A percentile compares a stretch with the other conserved stretches of the same genome.
These are phyloP conservation scores for Ambrosiella cleistominuta DNA, from an alignment of 2,329 filamentous ascomycete genomes.

Conservation along the genomic window DNA sequence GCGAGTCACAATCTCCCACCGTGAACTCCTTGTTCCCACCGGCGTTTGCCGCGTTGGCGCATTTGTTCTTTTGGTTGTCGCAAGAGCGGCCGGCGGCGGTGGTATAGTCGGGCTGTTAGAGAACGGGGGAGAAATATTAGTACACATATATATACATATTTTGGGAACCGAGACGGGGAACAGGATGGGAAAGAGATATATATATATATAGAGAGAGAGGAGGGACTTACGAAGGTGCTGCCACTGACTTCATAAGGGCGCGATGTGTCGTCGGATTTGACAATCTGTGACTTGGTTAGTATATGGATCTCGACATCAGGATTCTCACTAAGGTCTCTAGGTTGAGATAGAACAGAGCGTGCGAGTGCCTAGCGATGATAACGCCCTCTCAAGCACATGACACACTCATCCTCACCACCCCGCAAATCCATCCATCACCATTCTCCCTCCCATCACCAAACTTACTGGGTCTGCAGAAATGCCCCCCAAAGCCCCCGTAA, in stretches of 20 bases:
- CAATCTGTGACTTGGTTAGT: constrained; percentile 19
- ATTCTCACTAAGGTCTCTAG: no score
- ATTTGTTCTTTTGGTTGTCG: constrained; percentile 32
- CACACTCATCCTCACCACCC: not conserved
- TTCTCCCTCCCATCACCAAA: not conserved
- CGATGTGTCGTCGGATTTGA: constrained; percentile 22
- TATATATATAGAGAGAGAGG: not conserved
- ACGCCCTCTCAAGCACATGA: not conserved
- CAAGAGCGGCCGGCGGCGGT: constrained; percentile 27
- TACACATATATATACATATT: not conserved
- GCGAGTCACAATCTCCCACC: constrained; percentile 29
- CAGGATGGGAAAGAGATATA: not conserved
- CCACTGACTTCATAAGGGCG: constrained; percentile 27
- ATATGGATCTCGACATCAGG: not conserved
- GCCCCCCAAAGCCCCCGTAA: constrained; percentile 25
- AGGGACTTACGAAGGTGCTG: constrained; percentile 25
- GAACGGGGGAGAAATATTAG: not conserved
- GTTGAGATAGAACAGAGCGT: not conserved
- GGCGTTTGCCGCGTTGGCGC: constrained; percentile 26
- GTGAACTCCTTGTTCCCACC: constrained; percentile 18
- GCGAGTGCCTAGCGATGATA: not conserved
- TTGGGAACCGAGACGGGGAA: not conserved
- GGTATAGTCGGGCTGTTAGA: constrained; percentile 24
- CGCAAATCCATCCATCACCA: not conserved
- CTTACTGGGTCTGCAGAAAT: constrained; percentile 17